Conservation (phyloP, 2,329 filamentous ascomycete genomes). For the Eutypella sp. region DNA sequence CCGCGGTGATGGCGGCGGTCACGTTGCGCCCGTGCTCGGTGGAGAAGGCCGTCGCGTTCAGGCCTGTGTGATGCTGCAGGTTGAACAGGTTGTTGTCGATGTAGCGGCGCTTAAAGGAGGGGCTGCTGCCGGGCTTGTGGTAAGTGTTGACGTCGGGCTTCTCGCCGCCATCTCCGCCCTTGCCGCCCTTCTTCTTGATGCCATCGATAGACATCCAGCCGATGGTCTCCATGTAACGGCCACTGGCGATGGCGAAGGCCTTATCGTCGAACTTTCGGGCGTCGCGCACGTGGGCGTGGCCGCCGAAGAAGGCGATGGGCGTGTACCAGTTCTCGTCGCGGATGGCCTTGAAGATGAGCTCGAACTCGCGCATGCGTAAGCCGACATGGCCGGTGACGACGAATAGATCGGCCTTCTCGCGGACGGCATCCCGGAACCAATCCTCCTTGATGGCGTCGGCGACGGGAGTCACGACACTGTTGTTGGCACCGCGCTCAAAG, state of each 20-base stretch:
- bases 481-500: constrained; percentile 86
- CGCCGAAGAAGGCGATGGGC: constrained; percentile 88
- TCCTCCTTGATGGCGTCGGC: constrained; percentile 73
- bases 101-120: constrained; percentile 72
- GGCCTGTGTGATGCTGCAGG: constrained; percentile 72
- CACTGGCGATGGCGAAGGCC: constrained; percentile 77
- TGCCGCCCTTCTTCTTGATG: constrained; percentile 33
- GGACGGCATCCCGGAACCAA: constrained; percentile 85
- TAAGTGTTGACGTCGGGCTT: background rate
- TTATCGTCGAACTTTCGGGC: constrained; percentile 73
- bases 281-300: constrained; percentile 85
- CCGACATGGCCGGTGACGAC: constrained; percentile 83
- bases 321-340: constrained; percentile 71
- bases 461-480: constrained; percentile 78
- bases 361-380: constrained; percentile 74
- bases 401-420: constrained; percentile 82
- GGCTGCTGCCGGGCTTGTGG: constrained; percentile 28
- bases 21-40: constrained; percentile 72
- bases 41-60: constrained; percentile 66
- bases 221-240: constrained; percentile 90
- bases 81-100: constrained; percentile 93
- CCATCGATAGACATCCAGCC: constrained; percentile 87
- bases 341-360: constrained; percentile 72
- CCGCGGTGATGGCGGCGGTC: constrained; percentile 62
- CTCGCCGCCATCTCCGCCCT: constrained; percentile 15